These are phyloP conservation scores for Debaryomyces prosopidis DNA, from an alignment of 805 yeast genomes.

Conservation along the genomic window DNA sequence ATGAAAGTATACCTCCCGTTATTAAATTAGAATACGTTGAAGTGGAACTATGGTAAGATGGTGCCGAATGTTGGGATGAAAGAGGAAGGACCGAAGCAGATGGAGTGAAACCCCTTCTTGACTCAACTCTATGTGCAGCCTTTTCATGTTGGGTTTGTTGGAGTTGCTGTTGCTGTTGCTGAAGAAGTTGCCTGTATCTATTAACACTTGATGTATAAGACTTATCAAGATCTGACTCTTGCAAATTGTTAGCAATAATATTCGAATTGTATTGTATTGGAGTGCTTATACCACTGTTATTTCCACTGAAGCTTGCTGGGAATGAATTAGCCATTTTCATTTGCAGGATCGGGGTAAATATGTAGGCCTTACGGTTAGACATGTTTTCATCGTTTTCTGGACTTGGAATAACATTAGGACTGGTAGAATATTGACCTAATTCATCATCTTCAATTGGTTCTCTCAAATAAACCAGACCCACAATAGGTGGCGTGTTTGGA, in stretches of 20 bases:
- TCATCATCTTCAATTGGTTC: constrained; percentile 79
- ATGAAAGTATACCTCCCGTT: constrained; percentile 41
- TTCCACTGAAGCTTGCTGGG: constrained; percentile 18
- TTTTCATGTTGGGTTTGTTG: constrained; percentile 18
- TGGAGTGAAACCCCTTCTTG: constrained; percentile 15
- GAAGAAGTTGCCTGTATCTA: constrained; percentile 11
- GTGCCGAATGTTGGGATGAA: constrained; percentile 10
- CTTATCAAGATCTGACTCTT: constrained; percentile 7
- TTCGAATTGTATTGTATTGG: constrained; percentile 2
- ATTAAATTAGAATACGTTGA: constrained; percentile 36
- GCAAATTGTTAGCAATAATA: background rate
- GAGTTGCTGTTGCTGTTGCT: constrained; percentile 17
- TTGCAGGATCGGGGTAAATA: constrained; percentile 47
- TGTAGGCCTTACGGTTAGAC: constrained; percentile 38
- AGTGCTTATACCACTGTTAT: constrained; percentile 7
- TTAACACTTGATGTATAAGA: constrained; percentile 11
- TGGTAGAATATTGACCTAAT: constrained; percentile 63
- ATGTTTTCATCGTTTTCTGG: constrained; percentile 40
- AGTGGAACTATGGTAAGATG: constrained; percentile 27
- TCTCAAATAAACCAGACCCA: constrained; percentile 85
- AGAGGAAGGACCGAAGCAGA: constrained; percentile 3
- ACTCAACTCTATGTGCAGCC: constrained; percentile 10
- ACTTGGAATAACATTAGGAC: constrained; percentile 39
- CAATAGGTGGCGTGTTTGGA: constrained; percentile 85
- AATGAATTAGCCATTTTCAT: constrained; percentile 35